A percentile compares a stretch with the other conserved stretches of the same genome.
These are phyloP conservation scores for Digitaria exilis DNA, from an alignment of 202 grass and related monocot species.

Conservation along the genomic window DNA sequence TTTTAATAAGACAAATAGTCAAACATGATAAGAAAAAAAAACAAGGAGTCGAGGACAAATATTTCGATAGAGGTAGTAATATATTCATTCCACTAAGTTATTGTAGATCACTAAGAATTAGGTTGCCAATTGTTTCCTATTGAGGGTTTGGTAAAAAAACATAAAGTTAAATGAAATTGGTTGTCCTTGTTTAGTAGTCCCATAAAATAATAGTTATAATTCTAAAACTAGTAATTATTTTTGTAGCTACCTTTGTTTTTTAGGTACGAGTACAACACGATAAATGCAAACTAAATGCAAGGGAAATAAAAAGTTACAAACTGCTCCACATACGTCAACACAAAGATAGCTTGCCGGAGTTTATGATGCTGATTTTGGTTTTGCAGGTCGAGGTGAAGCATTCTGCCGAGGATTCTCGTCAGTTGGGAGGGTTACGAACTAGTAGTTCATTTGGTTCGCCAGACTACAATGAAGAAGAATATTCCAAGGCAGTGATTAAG, in stretches of 20 bases:
- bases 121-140: too few relatives aligned
- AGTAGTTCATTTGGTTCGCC: neutral
- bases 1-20: too few relatives aligned
- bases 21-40: too few relatives aligned
- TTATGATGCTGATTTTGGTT: neutral
- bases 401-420: neutral
- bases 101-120: neutral
- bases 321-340: neutral
- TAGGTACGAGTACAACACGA: neutral
- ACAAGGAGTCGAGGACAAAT: too few relatives aligned
- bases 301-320: neutral
- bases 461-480: neutral
- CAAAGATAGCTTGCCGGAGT: neutral
- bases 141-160: too few relatives aligned
- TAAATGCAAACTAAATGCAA: neutral
- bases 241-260: neutral
- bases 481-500: neutral
- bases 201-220: neutral
- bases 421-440: neutral
- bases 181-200: neutral
- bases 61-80: too few relatives aligned
- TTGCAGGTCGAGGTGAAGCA: neutral
- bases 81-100: neutral
- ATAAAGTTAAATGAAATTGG: too few relatives aligned
- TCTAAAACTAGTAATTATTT: neutral